A percentile compares a stretch with the other conserved stretches of the same genome.
Evolutionary conservation across 345 rosid genomes (phyloP).

Genomic region (Gossypium longicalyx): DNA sequence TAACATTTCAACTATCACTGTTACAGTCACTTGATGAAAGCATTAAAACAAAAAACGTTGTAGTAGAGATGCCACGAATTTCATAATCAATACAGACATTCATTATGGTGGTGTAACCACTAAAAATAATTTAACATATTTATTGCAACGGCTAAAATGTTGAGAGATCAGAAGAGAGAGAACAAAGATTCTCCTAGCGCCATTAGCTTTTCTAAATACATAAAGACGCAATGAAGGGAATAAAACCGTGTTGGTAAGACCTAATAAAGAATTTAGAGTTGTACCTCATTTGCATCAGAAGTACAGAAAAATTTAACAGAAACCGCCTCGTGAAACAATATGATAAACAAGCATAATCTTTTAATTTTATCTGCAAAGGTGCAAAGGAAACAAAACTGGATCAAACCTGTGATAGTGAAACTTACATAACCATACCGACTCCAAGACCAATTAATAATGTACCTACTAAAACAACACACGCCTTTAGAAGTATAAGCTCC

Average conservation of each 20-base stretch:
- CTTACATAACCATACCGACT: constrained; percentile 34
- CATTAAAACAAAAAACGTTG: not conserved
- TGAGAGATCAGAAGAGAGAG: not conserved
- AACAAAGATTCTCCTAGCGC: constrained; percentile 2
- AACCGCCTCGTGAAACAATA: constrained; percentile 17
- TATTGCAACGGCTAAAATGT: not conserved
- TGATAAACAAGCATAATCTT: constrained; percentile 24
- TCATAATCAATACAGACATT: not conserved
- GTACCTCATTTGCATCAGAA: constrained; percentile 21
- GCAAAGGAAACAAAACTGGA: constrained; percentile 33
- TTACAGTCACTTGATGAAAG: not conserved
- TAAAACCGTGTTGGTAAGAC: not conserved
- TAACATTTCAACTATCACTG: not conserved
- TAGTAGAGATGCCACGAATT: not conserved
- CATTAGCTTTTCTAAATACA: not conserved
- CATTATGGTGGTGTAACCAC: not conserved
- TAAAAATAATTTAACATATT: not conserved
- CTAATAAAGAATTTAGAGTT: constrained; percentile 17
- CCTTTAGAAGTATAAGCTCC: constrained; percentile 39
- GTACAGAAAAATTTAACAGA: constrained; percentile 18
- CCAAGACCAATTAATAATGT: constrained; percentile 31
- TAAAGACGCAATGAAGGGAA: not conserved
- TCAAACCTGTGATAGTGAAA: constrained; percentile 26
- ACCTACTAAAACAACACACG: constrained; percentile 31
- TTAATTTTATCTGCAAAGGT: constrained; percentile 23